Conservation (phyloP, 305 asterid species). For the Withania somnifera region DNA sequence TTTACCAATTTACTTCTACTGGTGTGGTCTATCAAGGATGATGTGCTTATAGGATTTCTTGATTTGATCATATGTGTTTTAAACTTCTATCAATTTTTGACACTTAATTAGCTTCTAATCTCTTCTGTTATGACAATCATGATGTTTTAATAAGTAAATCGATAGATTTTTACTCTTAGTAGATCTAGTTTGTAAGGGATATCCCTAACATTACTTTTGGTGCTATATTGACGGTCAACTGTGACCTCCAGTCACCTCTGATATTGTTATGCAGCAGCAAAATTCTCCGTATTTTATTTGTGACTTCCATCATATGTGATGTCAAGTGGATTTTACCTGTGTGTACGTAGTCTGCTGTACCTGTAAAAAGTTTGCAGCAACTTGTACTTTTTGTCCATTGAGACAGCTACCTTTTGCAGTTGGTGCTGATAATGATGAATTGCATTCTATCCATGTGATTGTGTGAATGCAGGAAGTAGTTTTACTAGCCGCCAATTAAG, state of each 20-base stretch:
- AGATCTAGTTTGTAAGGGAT: background rate
- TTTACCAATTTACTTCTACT: background rate
- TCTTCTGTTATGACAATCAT: background rate
- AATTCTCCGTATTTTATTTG: background rate
- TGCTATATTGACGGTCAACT: background rate
- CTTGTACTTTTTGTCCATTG: background rate
- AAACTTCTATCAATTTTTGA: background rate
- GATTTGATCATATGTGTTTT: background rate
- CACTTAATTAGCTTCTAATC: background rate
- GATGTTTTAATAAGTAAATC: background rate
- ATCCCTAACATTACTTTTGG: background rate
- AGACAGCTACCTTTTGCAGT: background rate
- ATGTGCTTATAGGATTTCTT: background rate
- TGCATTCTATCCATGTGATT: background rate
- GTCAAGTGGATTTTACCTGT: background rate
- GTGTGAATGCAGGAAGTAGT: background rate
- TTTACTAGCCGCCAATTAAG: background rate
- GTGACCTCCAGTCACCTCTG: background rate
- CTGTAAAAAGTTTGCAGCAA: background rate
- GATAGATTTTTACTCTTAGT: background rate
- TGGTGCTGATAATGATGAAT: background rate
- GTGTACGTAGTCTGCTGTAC: background rate
- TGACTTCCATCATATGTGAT: background rate
- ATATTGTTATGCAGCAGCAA: background rate
- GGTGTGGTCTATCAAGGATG: background rate